A percentile compares a stretch with the other conserved stretches of the same genome.
Conservation (phyloP, 2,329 filamentous ascomycete genomes). For the Rutstroemia sp. region DNA sequence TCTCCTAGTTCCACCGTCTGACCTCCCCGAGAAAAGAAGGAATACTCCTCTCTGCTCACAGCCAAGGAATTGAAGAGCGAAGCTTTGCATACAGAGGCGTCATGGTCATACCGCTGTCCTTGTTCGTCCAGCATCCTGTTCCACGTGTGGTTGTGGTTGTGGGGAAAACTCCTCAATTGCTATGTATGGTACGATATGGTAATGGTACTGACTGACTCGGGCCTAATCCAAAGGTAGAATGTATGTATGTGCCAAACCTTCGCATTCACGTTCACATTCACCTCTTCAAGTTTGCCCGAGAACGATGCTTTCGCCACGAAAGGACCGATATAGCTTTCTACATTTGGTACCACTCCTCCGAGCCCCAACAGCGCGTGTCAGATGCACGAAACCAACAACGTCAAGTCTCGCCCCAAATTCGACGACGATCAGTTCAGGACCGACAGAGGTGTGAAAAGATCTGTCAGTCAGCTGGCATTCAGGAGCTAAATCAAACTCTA, state of each 20-base stretch:
- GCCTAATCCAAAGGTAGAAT: slow-evolving; percentile 5
- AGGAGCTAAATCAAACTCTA: not conserved
- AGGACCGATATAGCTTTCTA: slow-evolving; percentile 10
- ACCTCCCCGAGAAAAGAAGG: not conserved
- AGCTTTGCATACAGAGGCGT: slow-evolving; percentile 1
- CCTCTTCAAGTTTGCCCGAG: not conserved
- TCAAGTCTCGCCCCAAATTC: not conserved
- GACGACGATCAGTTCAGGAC: not conserved
- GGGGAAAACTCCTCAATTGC: not conserved
- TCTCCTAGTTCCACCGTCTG: slow-evolving; percentile 3
- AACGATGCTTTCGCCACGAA: slow-evolving; percentile 3
- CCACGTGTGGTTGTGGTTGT: not conserved
- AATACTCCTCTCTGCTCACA: not conserved
- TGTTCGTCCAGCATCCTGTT: not conserved
- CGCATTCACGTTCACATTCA: not conserved
- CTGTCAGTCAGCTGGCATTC: slow-evolving; percentile 9
- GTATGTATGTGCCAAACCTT: not conserved
- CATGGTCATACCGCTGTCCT: not conserved
- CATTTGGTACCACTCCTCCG: slow-evolving; percentile 1
- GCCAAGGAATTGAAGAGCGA: not conserved
- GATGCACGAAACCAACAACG: not conserved
- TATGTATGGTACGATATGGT: not conserved
- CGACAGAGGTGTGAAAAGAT: not conserved
- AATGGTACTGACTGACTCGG: not conserved
- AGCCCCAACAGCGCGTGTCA: not conserved